Base-by-base conservation (phyloP, 352 stramenopile genomes). In the Phytophthora palmivora region DNA sequence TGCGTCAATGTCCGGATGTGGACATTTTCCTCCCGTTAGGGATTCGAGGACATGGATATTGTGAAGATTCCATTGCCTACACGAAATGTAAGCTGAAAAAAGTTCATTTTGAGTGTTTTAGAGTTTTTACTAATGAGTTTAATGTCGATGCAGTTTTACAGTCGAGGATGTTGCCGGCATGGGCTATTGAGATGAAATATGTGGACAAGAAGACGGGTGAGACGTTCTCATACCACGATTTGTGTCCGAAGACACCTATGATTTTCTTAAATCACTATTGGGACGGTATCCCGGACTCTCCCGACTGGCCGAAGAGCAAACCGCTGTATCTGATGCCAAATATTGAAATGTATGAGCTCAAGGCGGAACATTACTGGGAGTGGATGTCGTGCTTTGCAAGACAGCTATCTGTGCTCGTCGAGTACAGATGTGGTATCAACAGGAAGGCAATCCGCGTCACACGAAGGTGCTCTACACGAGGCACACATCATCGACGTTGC, bases 41-140 rank as follows among this genome's bases (percentile, higher is more conserved):
- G 0, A 64, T 89, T 24, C 70, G 81, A 15, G 69, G 68, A 16
- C 67, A 87, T 22, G 79, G 80, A 28, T 92, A 91, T 61, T 92
- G 84, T 68, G 79, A 92, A 56, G 84, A 92, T 49, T 76, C 72
- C 1, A 74, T 84, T 34, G 81, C 73, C 4, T 92, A 91, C 63
- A 74, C 77, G 37, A 88, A 89, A 55, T 87, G 80, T 87, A 75
- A 15, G 56, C n/a, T 68, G 18, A 24, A 9, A 53, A 14, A 57
- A 28, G 22, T 6, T 42, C 16, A 11, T 52, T 6, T n/a, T 28
- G 11, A 32, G 9, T 42, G 19, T 42, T 21, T 42, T 39, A 36
- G 7, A 14, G 7, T 24, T 34, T 54, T 6, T 46, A 4, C n/a
- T 56, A 4, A 36, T 43, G 14, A 22, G 52, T 10, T 33, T 48